Evolutionary conservation across 1,139 yeast species (phyloP).

Genomic region (Candida anutae): DNA sequence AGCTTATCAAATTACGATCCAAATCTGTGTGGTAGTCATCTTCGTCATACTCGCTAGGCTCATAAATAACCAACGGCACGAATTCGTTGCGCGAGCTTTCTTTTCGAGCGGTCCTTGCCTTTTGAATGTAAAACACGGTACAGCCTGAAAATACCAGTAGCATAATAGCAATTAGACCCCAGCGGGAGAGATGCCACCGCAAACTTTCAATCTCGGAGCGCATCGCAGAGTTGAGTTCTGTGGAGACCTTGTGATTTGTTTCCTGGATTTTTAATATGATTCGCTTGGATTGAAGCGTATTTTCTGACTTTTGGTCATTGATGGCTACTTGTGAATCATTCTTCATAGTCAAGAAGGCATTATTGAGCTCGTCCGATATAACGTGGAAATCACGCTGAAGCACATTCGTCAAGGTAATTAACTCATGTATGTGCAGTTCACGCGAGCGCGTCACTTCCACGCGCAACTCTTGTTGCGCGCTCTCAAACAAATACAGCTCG

Average conservation of each 20-base stretch:
- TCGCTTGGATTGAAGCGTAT: slow-evolving; percentile 66
- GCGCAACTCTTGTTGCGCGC: slow-evolving; percentile 82
- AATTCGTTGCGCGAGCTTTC: slow-evolving; percentile 25
- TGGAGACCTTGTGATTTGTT: slow-evolving; percentile 76
- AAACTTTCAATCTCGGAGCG: slow-evolving; percentile 82
- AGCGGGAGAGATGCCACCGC: slow-evolving; percentile 89
- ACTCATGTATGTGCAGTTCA: slow-evolving; percentile 62
- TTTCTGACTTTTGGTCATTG: slow-evolving; percentile 81
- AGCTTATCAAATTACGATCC: slow-evolving; percentile 17
- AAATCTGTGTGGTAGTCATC: slow-evolving; percentile 42
- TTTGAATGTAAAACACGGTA: slow-evolving; percentile 33
- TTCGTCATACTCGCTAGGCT: slow-evolving; percentile 43
- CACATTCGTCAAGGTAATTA: slow-evolving; percentile 58
- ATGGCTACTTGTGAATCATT: slow-evolving; percentile 80
- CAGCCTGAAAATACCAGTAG: slow-evolving; percentile 35
- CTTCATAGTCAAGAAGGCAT: slow-evolving; percentile 54
- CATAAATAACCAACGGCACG: slow-evolving; percentile 38
- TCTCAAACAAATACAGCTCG: slow-evolving; percentile 81
- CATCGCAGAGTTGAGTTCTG: slow-evolving; percentile 74
- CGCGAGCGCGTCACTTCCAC: slow-evolving; percentile 74
- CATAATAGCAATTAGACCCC: slow-evolving; percentile 65
- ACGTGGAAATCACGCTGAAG: slow-evolving; percentile 66
- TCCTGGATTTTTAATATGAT: slow-evolving; percentile 73
- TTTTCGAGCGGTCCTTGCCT: slow-evolving; percentile 17
- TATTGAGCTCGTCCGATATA: slow-evolving; percentile 71